Evolutionary conservation across 2,329 filamentous ascomycete genomes (phyloP).

Genomic region (Fusarium torulosum): DNA sequence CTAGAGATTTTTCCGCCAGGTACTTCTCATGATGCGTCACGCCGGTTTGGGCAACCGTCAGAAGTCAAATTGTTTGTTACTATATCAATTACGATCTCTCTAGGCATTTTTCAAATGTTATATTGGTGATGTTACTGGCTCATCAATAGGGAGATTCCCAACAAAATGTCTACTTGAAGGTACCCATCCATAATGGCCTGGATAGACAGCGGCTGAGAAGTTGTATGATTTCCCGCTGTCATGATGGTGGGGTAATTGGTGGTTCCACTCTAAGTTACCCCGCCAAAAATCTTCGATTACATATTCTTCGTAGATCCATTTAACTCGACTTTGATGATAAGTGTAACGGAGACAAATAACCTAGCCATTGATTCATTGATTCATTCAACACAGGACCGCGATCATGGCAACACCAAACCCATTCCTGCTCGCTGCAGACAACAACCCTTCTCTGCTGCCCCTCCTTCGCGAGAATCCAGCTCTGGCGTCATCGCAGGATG

Average conservation of each 20-base stretch:
- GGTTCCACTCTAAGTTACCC: conserved; percentile 34
- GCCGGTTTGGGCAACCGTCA: background rate
- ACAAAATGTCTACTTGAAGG: too few relatives aligned
- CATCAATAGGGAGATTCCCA: background rate
- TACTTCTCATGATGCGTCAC: conserved; percentile 22
- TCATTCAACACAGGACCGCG: background rate
- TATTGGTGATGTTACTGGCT: background rate
- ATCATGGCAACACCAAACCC: conserved; percentile 62
- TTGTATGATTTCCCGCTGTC: background rate
- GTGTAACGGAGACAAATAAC: background rate
- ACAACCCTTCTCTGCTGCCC: conserved; percentile 77
- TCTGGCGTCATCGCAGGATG: conserved; percentile 85
- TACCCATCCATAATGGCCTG: too few relatives aligned
- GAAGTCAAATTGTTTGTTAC: background rate
- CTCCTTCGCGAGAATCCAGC: conserved; percentile 79
- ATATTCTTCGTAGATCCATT: conserved; percentile 1
- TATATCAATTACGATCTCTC: background rate
- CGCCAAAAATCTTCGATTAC: conserved; percentile 31
- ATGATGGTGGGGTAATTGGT: background rate
- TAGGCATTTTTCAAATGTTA: background rate
- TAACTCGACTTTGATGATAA: background rate
- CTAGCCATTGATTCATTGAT: background rate
- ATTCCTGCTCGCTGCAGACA: conserved; percentile 85
- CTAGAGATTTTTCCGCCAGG: conserved; percentile 8
- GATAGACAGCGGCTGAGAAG: too few relatives aligned